Conservation (phyloP, 257 asterid species). For the Nyctanthes arbortristis region DNA sequence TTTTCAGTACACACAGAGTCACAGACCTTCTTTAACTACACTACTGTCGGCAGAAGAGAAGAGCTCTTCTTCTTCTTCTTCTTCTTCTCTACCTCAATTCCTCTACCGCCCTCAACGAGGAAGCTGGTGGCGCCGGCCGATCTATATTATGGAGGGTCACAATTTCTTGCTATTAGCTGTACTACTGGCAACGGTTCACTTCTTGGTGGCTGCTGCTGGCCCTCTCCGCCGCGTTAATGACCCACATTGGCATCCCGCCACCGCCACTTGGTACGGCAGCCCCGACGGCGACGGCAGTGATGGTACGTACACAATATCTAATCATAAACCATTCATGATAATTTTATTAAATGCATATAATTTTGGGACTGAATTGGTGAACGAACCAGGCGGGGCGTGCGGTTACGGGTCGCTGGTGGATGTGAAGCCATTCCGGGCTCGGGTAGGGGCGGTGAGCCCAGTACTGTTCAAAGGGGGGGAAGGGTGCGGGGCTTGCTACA, state of each 20-base stretch:
- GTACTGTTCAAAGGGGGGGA: slow-evolving; percentile 81
- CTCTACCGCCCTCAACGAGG: slow-evolving; percentile 48
- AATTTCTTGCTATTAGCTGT: slow-evolving; percentile 10
- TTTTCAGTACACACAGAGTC: slow-evolving; percentile 7
- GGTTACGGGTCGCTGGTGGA: slow-evolving; percentile 94
- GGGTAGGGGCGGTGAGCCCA: slow-evolving; percentile 99
- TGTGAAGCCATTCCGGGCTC: slow-evolving; percentile 86
- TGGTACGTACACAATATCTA: slow-evolving; percentile 39
- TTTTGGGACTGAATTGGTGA: background rate
- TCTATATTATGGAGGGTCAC: slow-evolving; percentile 40
- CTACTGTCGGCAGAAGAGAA: slow-evolving; percentile 55
- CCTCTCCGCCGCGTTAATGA: slow-evolving; percentile 34
- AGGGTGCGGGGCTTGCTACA: slow-evolving; percentile 97
- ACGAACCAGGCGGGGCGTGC: slow-evolving; percentile 97
- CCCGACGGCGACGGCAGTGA: slow-evolving; percentile 97
- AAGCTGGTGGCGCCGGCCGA: background rate
- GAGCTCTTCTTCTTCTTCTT: too few species aligned
- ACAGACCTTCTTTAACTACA: too few species aligned
- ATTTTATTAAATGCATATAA: background rate
- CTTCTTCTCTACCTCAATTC: slow-evolving; percentile 33
- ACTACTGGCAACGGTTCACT: background rate
- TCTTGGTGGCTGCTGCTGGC: slow-evolving; percentile 24
- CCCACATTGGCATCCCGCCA: slow-evolving; percentile 72
- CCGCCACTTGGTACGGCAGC: slow-evolving; percentile 99
- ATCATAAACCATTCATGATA: background rate